Conservation (phyloP, 495 filamentous ascomycete species). For the Hypoxylon rickii region DNA sequence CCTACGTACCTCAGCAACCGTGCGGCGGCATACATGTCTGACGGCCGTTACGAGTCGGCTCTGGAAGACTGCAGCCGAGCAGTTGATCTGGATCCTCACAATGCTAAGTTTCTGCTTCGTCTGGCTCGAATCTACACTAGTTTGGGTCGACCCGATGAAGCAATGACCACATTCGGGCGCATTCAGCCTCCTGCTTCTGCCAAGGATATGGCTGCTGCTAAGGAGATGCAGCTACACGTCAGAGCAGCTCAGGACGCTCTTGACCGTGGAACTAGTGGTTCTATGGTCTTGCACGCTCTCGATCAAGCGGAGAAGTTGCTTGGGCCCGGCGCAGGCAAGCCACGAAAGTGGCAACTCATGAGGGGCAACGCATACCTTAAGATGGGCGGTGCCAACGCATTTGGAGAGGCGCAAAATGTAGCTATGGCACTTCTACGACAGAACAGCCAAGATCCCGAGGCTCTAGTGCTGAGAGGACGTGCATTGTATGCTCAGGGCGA, state of each 20-base stretch:
- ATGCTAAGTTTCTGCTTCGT: conserved; percentile 84
- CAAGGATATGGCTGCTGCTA: conserved; percentile 78
- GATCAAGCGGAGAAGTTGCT: conserved; percentile 84
- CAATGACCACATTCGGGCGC: conserved; percentile 73
- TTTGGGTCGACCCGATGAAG: conserved; percentile 82
- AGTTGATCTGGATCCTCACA: conserved; percentile 77
- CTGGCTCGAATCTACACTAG: conserved; percentile 86
- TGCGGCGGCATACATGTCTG: conserved; percentile 89
- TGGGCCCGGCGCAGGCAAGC: conserved; percentile 71
- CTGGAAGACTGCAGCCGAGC: conserved; percentile 83
- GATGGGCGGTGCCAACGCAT: conserved; percentile 85
- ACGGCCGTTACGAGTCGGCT: conserved; percentile 73
- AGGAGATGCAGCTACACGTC: conserved; percentile 82
- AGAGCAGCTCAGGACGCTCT: conserved; percentile 78
- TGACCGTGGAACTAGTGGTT: conserved; percentile 71
- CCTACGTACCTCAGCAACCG: conserved; percentile 94
- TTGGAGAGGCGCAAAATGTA: conserved; percentile 90
- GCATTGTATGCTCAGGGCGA: conserved; percentile 90
- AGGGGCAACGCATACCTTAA: conserved; percentile 91
- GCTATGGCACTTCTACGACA: conserved; percentile 82
- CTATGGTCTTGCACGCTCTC: conserved; percentile 89
- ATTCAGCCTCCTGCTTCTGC: conserved; percentile 77
- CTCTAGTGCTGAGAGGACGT: conserved; percentile 84
- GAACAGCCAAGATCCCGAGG: conserved; percentile 92
- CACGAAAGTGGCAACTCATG: conserved; percentile 92